Base-by-base conservation (phyloP, 2,329 filamentous ascomycete genomes). In the Stemphylium lycopersici region DNA sequence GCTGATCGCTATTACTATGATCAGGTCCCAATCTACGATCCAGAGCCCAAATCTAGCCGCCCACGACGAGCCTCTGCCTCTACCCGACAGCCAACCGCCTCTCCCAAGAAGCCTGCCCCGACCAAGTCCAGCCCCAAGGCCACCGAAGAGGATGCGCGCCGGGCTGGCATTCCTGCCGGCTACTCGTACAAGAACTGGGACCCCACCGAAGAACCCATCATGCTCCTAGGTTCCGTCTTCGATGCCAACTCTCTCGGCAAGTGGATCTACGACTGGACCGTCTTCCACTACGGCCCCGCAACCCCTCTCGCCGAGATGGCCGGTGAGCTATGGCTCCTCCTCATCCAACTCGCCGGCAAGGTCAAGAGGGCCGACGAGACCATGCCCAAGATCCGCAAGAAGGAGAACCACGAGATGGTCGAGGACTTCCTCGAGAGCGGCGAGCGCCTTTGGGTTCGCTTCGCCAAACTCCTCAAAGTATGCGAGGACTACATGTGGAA, bases 241-340 rank as follows among this genome's bases (percentile, higher is more conserved):
- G 95, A 98, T 73, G 91, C 93, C 71, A 97, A 98, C 83, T 96
- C 91, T 22, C 84, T 99, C 26, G 95, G 95, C 70, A 97, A 97
- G 79, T 99, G 95, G 95, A 96, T 99, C 71, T 99, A 96, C 78
- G 95, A 98, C 82, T 99, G 95, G 95, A 97, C 95, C 15, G 91
- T 97, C 61, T 96, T 91, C 80, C 88, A 89, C 74, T 88, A 96
- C 65, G 91, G 91, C 33, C 85, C 91, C 12, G 85, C 85, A 36
- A 91, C 90, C 10, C 90, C 92, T 45, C 90, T 97, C 70, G 86
- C 92, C 48, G 92, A 97, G 63, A 88, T 96, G 77, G 93, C 95
- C 2, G 95, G 93, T 65, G 93, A 98, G 70, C 83, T 99, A 49
- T 99, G 95, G 95, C 84, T 98, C 20, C 83, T 97, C 43, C 84